A percentile compares a stretch with the other conserved stretches of the same genome.
Evolutionary conservation across 768 basidiomycete genomes (phyloP).

Genomic region (Lactarius psammicola): DNA sequence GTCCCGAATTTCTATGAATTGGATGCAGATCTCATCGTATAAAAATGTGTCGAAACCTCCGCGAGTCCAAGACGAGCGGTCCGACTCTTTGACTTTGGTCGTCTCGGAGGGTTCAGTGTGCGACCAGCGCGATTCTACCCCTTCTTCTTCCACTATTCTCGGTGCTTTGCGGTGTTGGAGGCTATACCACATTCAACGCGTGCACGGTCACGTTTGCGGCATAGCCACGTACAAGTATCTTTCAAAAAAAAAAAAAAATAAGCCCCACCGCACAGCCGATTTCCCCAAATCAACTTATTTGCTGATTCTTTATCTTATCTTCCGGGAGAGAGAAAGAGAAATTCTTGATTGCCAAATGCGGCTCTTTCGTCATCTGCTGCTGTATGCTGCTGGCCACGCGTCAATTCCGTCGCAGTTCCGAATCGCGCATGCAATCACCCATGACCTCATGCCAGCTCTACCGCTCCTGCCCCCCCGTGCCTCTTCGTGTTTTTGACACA

Average conservation of each 20-base stretch:
- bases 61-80: constrained; percentile 2
- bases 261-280: not conserved
- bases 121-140: not conserved
- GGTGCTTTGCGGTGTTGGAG: not conserved
- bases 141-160: too few species aligned
- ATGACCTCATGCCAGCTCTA: not conserved
- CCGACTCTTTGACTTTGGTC: constrained; percentile 1
- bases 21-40: constrained; percentile 2
- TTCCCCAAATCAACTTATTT: not conserved
- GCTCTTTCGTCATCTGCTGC: not conserved
- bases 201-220: not conserved
- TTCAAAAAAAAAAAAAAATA: too few species aligned
- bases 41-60: constrained; percentile 10
- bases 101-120: not conserved
- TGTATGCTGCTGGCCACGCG: not conserved
- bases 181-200: not conserved
- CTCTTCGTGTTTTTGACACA: not conserved
- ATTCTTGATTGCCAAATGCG: too few species aligned
- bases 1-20: not conserved
- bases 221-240: not conserved
- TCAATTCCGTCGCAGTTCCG: not conserved
- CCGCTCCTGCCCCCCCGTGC: not conserved
- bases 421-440: not conserved
- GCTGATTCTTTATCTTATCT: not conserved
- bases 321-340: not conserved